Base-by-base conservation (phyloP, 441 rosid genomes). In the Corymbia citriodora region DNA sequence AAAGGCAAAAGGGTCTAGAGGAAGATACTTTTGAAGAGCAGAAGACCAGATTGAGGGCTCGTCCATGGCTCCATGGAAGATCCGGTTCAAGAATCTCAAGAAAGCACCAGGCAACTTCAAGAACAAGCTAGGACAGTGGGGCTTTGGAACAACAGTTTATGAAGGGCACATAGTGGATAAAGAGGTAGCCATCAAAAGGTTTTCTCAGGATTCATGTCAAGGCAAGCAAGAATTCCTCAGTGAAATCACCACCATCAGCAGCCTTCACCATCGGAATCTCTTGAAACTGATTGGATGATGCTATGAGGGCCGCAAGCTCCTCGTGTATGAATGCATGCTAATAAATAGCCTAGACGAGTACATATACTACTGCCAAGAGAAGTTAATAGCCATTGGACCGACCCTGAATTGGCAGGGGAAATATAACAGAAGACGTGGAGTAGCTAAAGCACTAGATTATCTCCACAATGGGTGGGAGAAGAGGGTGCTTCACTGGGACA, bases 211-310 rank as follows among this genome's bases (percentile, higher is more conserved):
- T 72, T 94, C 97, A 16, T 93, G 93, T 33, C 97, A 95, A 70
- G 97, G 98, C 14, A 96, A 96, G 93, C 95, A 93, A 91, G 98
- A 96, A 90, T 97, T 97, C 93, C 93, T 95, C 31, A 93, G 96
- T 7, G 99, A 97, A 91, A 96, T 97, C 90, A 96, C 95, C 31
- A 95, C 97, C 14, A 96, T 97, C 3, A 95, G 98, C 79, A 95
- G 93, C 87, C 93, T 97, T 36, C 94, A 93, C 36, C 97, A 97
- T 68, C 89, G 92, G 81, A 96, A 97, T 59, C 93, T 95, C 1
- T 97, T 96, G 50, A 96, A 93, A 92, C 91, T 95, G 87, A 94
- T 95, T 55, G 97, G 98, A 50, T 96, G 97, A 97, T 96, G 96
- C 89, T 94, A 96, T 48, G 96, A 97, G 90, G 93, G 90, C 21